Base-by-base conservation (phyloP, 208 protist species). In the Plasmodiophora brassicae region DNA sequence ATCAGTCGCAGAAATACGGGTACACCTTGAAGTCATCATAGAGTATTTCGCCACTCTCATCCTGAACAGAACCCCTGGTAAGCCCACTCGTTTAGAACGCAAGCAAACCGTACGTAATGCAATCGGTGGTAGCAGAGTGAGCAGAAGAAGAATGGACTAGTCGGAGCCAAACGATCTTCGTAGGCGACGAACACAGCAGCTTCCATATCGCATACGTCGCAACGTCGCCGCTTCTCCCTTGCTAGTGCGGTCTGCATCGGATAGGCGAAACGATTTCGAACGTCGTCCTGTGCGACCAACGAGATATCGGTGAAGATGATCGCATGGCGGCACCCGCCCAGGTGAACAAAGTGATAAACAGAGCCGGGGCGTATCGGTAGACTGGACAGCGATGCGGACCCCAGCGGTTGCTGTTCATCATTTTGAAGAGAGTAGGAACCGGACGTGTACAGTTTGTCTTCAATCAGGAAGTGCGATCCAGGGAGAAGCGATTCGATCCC, bases 91-190 rank as follows among this genome's bases (percentile, higher is more conserved):
- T n/a, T n/a, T 78, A 32, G 14, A 78, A 38, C 5, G n/a, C 32
- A 14, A 5, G 20, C n/a, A 14, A 5, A 78, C 41, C 5, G 32
- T 78, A 78, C 65, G 41, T 78, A 78, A 32, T 78, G 65, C 65
- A 78, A 44, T 38, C 32, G 5, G n/a, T 78, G n/a, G 41, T 78
- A 78, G 65, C 65, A 78, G 20, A 44, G 32, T 36, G 65, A 5
- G n/a, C 65, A 78, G 65, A 44, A 78, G n/a, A 78, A 78, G n/a
- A 78, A 78, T n/a, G 65, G 65, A 78, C 41, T 78, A 38, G 65
- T 38, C 10, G 65, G n/a, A 5, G 65, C 65, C 65, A 78, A 32
- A n/a, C n/a, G 5, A 32, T 78, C 65, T 8, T 32, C 65, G 41
- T 78, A 78, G 14, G n/a, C n/a, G 14, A 78, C 65, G n/a, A 78